phyloP scores from a whole-genome alignment of 2,329 filamentous ascomycete species.

The Phialophora macrospora region DNA sequence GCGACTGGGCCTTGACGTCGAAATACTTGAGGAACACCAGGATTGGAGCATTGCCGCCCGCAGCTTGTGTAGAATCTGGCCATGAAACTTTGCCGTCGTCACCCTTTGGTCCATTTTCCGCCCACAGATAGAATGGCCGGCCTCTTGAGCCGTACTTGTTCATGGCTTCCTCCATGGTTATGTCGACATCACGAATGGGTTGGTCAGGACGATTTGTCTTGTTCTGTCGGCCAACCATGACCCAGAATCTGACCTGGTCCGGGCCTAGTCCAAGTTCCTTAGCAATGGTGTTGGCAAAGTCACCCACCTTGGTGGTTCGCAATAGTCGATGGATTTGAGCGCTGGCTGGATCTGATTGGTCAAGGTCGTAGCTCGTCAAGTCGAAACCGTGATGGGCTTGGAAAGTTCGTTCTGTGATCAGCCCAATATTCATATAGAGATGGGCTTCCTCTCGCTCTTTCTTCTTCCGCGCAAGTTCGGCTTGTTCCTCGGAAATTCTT shows the following conservation, averaged over 20 bases:
- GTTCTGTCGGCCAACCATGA: conserved; percentile 98
- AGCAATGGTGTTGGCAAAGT: conserved; percentile 74
- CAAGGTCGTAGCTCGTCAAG: conserved; percentile 70
- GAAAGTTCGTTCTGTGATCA: conserved; percentile 83
- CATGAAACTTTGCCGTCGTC: conserved; percentile 73
- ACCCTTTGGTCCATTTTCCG: conserved; percentile 71
- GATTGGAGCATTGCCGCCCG: conserved; percentile 61
- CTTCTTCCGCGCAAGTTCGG: conserved; percentile 72
- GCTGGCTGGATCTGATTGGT: conserved; percentile 67
- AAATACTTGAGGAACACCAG: conserved; percentile 94
- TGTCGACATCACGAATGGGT: conserved; percentile 75
- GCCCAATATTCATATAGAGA: conserved; percentile 82
- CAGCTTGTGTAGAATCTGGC: conserved; percentile 50
- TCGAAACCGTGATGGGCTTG: conserved; percentile 82
- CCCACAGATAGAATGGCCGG: conserved; percentile 77
- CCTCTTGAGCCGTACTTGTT: conserved; percentile 71
- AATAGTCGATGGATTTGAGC: conserved; percentile 75
- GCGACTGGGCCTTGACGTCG: conserved; percentile 73
- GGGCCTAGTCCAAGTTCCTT: conserved; percentile 70
- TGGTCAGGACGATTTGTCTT: conserved; percentile 92
- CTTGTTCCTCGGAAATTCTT: conserved; percentile 80
- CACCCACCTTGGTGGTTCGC: conserved; percentile 73
- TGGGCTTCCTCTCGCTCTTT: conserved; percentile 95
- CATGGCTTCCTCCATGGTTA: conserved; percentile 77
- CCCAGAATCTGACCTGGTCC: conserved; percentile 80